phyloP scores from a whole-genome alignment of 1,284 basidiomycete genomes.

The Papiliotrema nemorosa region DNA sequence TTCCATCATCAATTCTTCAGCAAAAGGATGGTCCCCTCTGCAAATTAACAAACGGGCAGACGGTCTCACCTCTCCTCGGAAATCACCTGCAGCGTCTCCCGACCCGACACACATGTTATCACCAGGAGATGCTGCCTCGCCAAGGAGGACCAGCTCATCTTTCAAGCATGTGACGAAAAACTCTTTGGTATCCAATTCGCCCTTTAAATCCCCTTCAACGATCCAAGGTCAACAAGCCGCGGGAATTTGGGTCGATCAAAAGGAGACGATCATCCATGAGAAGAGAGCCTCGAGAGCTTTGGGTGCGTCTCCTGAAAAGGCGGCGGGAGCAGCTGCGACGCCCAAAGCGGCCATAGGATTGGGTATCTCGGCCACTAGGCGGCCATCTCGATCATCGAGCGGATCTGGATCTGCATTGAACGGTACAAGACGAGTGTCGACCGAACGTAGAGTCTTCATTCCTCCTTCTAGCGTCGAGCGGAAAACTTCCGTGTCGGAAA shows the following conservation, averaged over 20 bases:
- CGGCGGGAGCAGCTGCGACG: conserved; percentile 32
- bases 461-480: conserved; percentile 19
- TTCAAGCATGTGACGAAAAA: conserved; percentile 77
- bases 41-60: conserved; percentile 44
- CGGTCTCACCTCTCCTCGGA: conserved; percentile 17
- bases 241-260: conserved; percentile 12
- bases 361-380: conserved; percentile 26
- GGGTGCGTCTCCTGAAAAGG: conserved; percentile 30
- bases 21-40: conserved; percentile 51
- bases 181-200: conserved; percentile 81
- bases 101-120: conserved; percentile 33
- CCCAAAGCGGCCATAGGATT: conserved; percentile 42
- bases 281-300: conserved; percentile 21
- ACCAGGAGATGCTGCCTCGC: conserved; percentile 25
- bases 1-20: conserved; percentile 45
- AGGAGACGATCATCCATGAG: conserved; percentile 35
- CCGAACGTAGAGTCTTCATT: conserved; percentile 30
- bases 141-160: conserved; percentile 71
- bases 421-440: conserved; percentile 38
- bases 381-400: conserved; percentile 3
- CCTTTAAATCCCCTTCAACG: conserved; percentile 62
- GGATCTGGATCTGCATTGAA: conserved; percentile 22
- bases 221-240: conserved; percentile 28
- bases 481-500: conserved; percentile 38
- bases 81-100: conserved; percentile 25